A percentile compares a stretch with the other conserved stretches of the same genome.
Conservation (phyloP, 176 grass and related monocot genomes). For the Triticum dicoccoides region DNA sequence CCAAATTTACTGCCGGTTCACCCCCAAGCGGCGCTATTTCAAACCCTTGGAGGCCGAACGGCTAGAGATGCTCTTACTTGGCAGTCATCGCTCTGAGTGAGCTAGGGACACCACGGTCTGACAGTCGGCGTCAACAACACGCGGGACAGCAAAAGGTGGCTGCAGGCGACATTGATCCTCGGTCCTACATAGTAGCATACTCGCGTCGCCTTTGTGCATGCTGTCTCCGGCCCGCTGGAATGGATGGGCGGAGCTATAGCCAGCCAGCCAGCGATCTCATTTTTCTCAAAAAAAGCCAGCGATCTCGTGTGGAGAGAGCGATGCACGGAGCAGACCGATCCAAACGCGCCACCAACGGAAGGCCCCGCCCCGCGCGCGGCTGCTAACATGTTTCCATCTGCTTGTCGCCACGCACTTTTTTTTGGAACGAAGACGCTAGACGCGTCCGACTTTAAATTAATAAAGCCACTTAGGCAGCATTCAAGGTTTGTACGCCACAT, state of each 20-base stretch:
- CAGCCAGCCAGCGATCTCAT: too few relatives aligned
- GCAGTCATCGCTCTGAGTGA: not conserved
- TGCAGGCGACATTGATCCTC: not conserved
- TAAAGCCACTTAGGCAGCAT: too few relatives aligned
- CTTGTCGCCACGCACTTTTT: not conserved
- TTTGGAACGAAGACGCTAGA: too few relatives aligned
- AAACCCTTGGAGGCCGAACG: too few relatives aligned
- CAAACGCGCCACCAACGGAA: not conserved
- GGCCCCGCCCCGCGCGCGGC: not conserved
- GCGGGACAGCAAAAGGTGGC: not conserved
- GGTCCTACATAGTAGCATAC: not conserved
- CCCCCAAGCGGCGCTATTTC: too few relatives aligned
- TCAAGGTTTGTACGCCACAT: too few relatives aligned
- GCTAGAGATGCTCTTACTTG: too few relatives aligned
- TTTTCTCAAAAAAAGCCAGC: too few relatives aligned
- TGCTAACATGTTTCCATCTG: not conserved
- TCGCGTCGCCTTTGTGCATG: not conserved
- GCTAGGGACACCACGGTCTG: not conserved
- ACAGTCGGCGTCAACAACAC: not conserved
- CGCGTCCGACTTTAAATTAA: too few relatives aligned
- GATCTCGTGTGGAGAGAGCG: not conserved
- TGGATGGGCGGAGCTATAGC: too few relatives aligned
- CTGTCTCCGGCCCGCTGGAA: not conserved
- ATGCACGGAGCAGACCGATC: slow-evolving; percentile 1
- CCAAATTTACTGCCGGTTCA: too few relatives aligned